Evolutionary conservation across 768 basidiomycete species (phyloP).

Genomic region (Antrodiella citrinella): DNA sequence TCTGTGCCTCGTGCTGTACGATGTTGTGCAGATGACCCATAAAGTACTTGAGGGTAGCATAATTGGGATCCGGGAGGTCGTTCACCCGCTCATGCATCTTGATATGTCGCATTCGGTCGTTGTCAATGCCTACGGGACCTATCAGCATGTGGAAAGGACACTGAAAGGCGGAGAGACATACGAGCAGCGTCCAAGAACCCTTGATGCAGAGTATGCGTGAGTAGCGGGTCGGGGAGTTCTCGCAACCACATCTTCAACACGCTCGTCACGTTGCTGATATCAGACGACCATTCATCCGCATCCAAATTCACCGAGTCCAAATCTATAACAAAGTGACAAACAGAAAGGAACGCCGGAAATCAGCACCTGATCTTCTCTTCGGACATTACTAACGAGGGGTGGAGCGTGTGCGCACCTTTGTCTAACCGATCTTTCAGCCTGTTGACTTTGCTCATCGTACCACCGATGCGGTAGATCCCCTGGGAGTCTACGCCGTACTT

Average conservation of each 20-base stretch:
- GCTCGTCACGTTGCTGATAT: conserved; percentile 95
- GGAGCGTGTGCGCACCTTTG: conserved; percentile 59
- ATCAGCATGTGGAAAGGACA: no score
- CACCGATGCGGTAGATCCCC: conserved; percentile 92
- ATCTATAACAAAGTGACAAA: conserved; percentile 48
- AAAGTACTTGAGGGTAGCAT: conserved; percentile 92
- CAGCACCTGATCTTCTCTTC: not conserved
- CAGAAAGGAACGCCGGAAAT: not conserved
- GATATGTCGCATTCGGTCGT: conserved; percentile 91
- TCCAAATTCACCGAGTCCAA: conserved; percentile 83
- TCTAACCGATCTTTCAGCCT: conserved; percentile 80
- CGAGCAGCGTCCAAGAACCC: conserved; percentile 95
- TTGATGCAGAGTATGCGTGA: conserved; percentile 78
- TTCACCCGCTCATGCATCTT: conserved; percentile 96
- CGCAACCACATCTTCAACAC: conserved; percentile 94
- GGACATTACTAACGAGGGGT: not conserved
- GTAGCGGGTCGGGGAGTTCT: conserved; percentile 88
- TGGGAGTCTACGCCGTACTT: conserved; percentile 75
- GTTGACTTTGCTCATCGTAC: conserved; percentile 80
- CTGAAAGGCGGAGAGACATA: conserved; percentile 32
- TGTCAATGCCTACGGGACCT: conserved; percentile 86
- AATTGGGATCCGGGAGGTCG: conserved; percentile 97
- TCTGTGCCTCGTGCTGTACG: conserved; percentile 58
- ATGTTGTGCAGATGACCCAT: conserved; percentile 91
- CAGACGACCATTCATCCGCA: conserved; percentile 82